Percentiles rank a stretch among this genome's conserved stretches.
Conservation (phyloP, 2,329 filamentous ascomycete species). For the Scytalidium sp. region DNA sequence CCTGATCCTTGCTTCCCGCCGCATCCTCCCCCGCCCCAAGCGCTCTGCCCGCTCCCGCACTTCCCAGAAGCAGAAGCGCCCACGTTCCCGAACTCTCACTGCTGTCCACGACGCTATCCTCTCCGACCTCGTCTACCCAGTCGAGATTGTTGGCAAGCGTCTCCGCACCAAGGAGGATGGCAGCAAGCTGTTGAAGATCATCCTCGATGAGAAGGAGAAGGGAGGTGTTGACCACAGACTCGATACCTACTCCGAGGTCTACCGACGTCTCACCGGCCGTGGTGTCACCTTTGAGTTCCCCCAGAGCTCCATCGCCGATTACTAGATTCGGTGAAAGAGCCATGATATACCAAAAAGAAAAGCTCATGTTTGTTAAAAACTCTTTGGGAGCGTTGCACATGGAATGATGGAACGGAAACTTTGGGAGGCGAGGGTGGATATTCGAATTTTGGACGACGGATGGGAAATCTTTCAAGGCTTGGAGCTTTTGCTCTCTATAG, state of each 20-base stretch:
- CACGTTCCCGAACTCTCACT: conserved; percentile 94
- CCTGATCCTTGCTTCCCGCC: conserved; percentile 97
- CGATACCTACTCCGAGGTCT: conserved; percentile 99
- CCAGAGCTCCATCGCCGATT: conserved; percentile 74
- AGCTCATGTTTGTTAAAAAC: not conserved
- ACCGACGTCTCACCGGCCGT: conserved; percentile 96
- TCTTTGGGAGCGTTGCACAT: conserved; percentile 3
- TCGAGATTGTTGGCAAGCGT: conserved; percentile 99
- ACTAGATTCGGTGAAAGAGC: conserved; percentile 53
- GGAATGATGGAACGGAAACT: not conserved
- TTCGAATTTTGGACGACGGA: no score
- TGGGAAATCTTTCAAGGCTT: not conserved
- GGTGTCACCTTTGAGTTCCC: conserved; percentile 98
- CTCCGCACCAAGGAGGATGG: conserved; percentile 98
- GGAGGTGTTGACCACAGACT: conserved; percentile 99
- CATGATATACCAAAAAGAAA: not conserved
- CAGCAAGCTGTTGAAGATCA: conserved; percentile 97
- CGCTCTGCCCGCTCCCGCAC: conserved; percentile 95
- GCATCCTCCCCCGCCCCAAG: conserved; percentile 98
- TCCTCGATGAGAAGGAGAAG: conserved; percentile 99
- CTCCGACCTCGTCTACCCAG: conserved; percentile 96
- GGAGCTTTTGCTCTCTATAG: not conserved
- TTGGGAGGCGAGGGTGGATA: not conserved
- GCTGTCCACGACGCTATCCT: conserved; percentile 99
- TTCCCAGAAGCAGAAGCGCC: conserved; percentile 97